Conservation (phyloP, 192 early-diverging fungal species). For the Coemansia sp. region DNA sequence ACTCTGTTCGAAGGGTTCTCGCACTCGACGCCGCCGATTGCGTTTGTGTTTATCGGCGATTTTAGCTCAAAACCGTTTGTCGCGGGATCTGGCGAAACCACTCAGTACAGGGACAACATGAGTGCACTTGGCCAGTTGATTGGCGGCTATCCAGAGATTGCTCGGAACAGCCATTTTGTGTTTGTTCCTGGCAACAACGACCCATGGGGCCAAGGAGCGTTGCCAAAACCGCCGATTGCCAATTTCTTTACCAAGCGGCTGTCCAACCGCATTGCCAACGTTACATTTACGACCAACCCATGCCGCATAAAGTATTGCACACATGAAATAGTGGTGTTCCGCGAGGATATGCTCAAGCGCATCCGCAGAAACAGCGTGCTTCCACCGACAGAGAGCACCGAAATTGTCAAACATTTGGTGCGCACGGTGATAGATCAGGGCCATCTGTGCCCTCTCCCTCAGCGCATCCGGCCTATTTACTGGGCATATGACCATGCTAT, state of each 20-base stretch:
- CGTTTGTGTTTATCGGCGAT: slow-evolving; percentile 86
- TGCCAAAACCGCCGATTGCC: slow-evolving; percentile 77
- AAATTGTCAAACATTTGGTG: slow-evolving; percentile 60
- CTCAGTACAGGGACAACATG: slow-evolving; percentile 60
- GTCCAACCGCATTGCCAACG: slow-evolving; percentile 58
- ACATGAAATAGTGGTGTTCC: slow-evolving; percentile 88
- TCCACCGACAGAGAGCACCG: slow-evolving; percentile 55
- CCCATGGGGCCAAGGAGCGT: slow-evolving; percentile 69
- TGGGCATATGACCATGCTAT: slow-evolving; percentile 85
- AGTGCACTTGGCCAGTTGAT: slow-evolving; percentile 46
- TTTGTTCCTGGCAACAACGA: slow-evolving; percentile 90
- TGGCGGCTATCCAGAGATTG: slow-evolving; percentile 34
- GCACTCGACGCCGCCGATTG: slow-evolving; percentile 65
- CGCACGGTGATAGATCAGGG: slow-evolving; percentile 81
- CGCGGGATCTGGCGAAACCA: slow-evolving; percentile 60
- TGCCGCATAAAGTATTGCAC: slow-evolving; percentile 88
- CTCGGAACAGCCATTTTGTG: slow-evolving; percentile 65
- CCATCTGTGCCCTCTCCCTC: slow-evolving; percentile 80
- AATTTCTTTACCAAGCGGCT: slow-evolving; percentile 67
- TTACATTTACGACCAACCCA: slow-evolving; percentile 78
- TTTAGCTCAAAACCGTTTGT: slow-evolving; percentile 77
- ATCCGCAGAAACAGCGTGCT: slow-evolving; percentile 75
- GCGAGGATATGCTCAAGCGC: slow-evolving; percentile 79
- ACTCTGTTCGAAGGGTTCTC: slow-evolving; percentile 76
- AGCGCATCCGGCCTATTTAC: slow-evolving; percentile 72